Percentiles rank a stretch among this genome's conserved stretches.
Evolutionary conservation across 805 yeast species (phyloP).

Genomic region (Saturnispora quitensis): DNA sequence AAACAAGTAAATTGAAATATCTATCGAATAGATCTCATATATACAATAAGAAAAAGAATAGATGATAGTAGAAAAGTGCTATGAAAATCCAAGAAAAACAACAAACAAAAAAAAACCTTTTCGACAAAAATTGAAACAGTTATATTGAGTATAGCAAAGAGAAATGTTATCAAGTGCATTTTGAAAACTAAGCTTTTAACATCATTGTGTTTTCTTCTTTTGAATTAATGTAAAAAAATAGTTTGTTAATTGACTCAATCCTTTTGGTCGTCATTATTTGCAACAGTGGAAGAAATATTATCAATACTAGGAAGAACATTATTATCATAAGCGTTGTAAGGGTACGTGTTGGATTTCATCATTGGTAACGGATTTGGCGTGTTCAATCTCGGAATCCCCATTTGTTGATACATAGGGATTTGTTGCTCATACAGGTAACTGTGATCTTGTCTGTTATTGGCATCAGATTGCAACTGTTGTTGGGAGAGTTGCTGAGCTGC

Average conservation of each 20-base stretch:
- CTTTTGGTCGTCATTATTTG: not conserved
- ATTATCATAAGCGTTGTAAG: not conserved
- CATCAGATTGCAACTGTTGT: not conserved
- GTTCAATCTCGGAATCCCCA: not conserved
- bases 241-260: not conserved
- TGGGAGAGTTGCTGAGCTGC: not conserved
- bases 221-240: not conserved
- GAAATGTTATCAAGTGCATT: not conserved
- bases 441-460: not conserved
- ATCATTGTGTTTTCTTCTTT: not conserved
- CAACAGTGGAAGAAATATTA: not conserved
- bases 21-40: not conserved
- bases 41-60: not conserved
- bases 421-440: not conserved
- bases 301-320: not conserved
- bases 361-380: slow-evolving; percentile 1
- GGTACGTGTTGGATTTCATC: not conserved
- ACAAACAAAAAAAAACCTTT: not conserved
- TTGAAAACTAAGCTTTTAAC: not conserved
- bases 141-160: not conserved
- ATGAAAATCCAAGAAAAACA: not conserved
- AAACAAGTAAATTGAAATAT: not conserved
- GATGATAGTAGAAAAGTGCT: not conserved
- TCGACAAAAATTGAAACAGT: not conserved
- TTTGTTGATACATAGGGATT: not conserved